Percentiles rank a stretch among this genome's conserved stretches.
These are phyloP conservation scores for Ramalina intermedia DNA, from an alignment of 495 filamentous ascomycete genomes.

Conservation along the genomic window DNA sequence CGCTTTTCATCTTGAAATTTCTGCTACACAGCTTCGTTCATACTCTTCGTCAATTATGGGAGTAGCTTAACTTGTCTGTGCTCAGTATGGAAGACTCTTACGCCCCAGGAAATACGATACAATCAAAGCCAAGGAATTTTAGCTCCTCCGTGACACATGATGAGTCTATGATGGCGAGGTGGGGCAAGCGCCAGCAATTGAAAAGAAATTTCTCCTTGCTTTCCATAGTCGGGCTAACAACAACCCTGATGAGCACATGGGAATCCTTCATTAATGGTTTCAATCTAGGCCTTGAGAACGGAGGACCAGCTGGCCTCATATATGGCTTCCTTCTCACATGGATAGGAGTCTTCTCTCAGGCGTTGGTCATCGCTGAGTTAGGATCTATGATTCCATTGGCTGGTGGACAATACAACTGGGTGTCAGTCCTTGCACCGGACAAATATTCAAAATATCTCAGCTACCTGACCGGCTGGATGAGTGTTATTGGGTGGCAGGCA, in stretches of 20 bases:
- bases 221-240: conserved; percentile 31
- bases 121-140: too few relatives aligned
- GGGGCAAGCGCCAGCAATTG: neutral
- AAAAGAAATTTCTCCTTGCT: conserved; percentile 30
- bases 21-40: too few relatives aligned
- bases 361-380: conserved; percentile 26
- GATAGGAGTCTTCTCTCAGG: conserved; percentile 22
- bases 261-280: conserved; percentile 21
- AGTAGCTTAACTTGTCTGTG: too few relatives aligned
- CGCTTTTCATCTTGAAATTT: too few relatives aligned
- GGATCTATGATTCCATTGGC: conserved; percentile 34
- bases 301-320: conserved; percentile 38
- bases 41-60: too few relatives aligned
- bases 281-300: conserved; percentile 12
- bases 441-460: conserved; percentile 25
- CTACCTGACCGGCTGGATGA: conserved; percentile 36
- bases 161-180: too few relatives aligned
- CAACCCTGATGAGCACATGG: conserved; percentile 29
- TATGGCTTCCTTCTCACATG: conserved; percentile 39
- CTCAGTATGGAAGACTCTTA: too few relatives aligned
- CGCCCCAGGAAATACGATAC: too few relatives aligned
- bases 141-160: too few relatives aligned
- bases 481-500: conserved; percentile 31
- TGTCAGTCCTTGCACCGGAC: conserved; percentile 30
- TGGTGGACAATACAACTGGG: conserved; percentile 39